Evolutionary conservation across 2,329 filamentous ascomycete genomes (phyloP), one percentile per base, ranked within the genome.

Genomic region (Colletotrichum truncatum): DNA sequence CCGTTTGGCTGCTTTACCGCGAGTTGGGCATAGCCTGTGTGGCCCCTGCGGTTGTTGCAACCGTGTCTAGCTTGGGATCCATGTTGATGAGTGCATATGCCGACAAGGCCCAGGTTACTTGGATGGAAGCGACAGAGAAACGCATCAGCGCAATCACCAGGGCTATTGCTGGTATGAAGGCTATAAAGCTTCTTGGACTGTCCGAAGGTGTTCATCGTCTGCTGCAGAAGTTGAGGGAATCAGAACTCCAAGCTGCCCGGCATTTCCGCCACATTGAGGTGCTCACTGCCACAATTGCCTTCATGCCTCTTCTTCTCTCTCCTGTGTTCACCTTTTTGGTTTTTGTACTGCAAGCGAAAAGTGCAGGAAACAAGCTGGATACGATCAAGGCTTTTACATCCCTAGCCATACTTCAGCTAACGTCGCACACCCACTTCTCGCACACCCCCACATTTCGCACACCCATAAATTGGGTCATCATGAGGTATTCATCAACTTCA

Each of bases 1-100:
- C 80, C 0, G 78, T 79, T 46, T 87, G 77, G 70, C 74, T 87
- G 0, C 73, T 87, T 0, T 74, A 84, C 18, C 69, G 68, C 4
- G 76, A 84, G 23, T 41, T 58, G 2, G 39, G 53, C 1, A 14
- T 57, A 30, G 53, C 30, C 10, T 57, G 26, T 1, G 39, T 48
- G 7, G 53, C 38, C 3, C 53, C 53, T 6, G 41, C 28, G 10
- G 12, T 79, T 1, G 74, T 84, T 3, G 80, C 83, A 0, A n/a
- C 45, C 26, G 26, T 48, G n/a, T 48, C 45, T 6, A 32, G 45
- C 25, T 0, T 48, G 14, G 45, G 45, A 0, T 48, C 26, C n/a
- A 48, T 48, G 45, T 4, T 48, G 45, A 48, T 48, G 45, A 48
- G 45, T n/a, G 45, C 45, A 4, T 48, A 18, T 11, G 45, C 45